Conservation (phyloP, 2,329 filamentous ascomycete genomes). For the Chaetomiaceae sp. region DNA sequence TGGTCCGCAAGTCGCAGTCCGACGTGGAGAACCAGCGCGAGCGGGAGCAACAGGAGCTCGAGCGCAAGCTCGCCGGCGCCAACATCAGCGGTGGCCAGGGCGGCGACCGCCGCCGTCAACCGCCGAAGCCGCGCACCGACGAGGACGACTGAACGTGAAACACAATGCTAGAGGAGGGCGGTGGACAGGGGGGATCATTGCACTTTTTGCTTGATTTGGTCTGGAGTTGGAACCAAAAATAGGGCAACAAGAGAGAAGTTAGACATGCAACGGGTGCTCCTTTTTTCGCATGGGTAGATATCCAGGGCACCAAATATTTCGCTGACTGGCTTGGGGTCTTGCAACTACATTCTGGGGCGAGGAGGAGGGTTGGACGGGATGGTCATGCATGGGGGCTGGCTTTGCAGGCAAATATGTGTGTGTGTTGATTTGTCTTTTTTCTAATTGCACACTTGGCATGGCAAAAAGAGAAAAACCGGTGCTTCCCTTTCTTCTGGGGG, state of each 20-base stretch:
- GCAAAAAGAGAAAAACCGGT: neutral
- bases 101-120: constrained; percentile 30
- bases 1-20: constrained; percentile 75
- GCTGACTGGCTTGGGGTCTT: constrained; percentile 12
- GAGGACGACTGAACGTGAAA: constrained; percentile 48
- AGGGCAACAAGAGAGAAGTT: constrained; percentile 7
- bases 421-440: constrained; percentile 5
- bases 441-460: neutral
- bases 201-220: constrained; percentile 16
- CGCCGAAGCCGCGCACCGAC: constrained; percentile 39
- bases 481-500: constrained; percentile 3
- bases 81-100: constrained; percentile 32
- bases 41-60: constrained; percentile 66
- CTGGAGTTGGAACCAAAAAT: constrained; percentile 22
- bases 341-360: too few relatives aligned
- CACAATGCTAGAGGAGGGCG: neutral
- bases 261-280: constrained; percentile 7
- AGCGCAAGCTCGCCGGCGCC: constrained; percentile 56
- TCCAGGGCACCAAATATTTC: constrained; percentile 12
- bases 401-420: neutral
- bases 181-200: constrained; percentile 5
- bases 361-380: neutral
- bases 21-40: constrained; percentile 73
- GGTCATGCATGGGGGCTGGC: constrained; percentile 11
- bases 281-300: constrained; percentile 15